Base-by-base conservation (phyloP, 2,329 filamentous ascomycete genomes). In the Alternaria triticina region DNA sequence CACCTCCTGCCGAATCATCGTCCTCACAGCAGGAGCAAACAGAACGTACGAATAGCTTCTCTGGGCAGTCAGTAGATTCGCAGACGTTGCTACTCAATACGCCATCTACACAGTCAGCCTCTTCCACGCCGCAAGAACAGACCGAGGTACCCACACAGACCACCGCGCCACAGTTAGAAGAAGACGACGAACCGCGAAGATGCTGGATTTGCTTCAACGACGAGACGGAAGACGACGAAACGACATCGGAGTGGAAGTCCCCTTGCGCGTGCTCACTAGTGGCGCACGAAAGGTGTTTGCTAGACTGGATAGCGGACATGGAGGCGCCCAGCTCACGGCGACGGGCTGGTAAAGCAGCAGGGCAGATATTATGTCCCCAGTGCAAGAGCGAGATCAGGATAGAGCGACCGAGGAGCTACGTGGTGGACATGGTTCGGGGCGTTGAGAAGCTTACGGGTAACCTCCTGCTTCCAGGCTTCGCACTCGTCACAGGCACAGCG, bases 261-360 rank as follows among this genome's bases (percentile, higher is more conserved):
- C 94, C 96, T 2, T 99, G 96, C 77, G 91, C 91, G 0, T 99
- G 96, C 81, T 94, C 92, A 12, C 85, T 99, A 43, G 92, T 92
- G 59, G 96, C 94, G 1, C 96, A 99, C 78, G 94, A 98, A 78
- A 87, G 89, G 64, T 97, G 94, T 77, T 86, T 98, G 69, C 85
- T 98, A 43, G 91, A 93, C 73, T 99, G 94, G 94, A 91, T 98
- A 17, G 91, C 92, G n/a, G 93, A 97, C 76, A 88, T 93, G 75
- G 94, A 97, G 81, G 84, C 86, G 22, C 87, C 87, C 2, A 85
- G 82, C 40, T 81, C 86, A 17, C 75, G 83, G 64, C 81, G 83
- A 68, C 79, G 82, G 69, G 86, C 76, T 78, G 84, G 77, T 20
- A 74, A 74, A 23, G 77, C 68, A 15, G 65, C 76, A 27, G 88